Percentiles rank a stretch among this genome's conserved stretches.
phyloP scores from a whole-genome alignment of 2,329 filamentous ascomycete species.

The Colletotrichum eremochloae region DNA sequence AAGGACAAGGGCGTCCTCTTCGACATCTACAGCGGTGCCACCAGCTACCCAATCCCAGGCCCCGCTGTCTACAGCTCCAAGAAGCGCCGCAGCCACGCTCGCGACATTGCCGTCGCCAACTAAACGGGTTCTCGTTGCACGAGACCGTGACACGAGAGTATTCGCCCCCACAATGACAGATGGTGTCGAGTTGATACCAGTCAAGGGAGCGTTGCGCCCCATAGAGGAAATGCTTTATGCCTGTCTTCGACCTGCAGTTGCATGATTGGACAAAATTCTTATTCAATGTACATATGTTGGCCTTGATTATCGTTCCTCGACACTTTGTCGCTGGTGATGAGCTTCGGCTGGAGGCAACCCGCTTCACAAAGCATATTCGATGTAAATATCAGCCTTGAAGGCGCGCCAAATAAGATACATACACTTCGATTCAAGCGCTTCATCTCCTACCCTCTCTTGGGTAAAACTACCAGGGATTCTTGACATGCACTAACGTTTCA shows the following conservation, averaged over 20 bases:
- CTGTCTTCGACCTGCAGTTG: constrained; percentile 7
- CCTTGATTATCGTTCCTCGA: constrained; percentile 31
- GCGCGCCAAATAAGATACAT: constrained; percentile 13
- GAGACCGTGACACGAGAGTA: neutral
- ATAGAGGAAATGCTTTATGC: constrained; percentile 10
- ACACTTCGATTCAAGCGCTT: neutral
- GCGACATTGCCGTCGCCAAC: constrained; percentile 24
- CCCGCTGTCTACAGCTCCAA: constrained; percentile 44
- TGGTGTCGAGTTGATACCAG: constrained; percentile 14
- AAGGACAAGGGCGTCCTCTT: constrained; percentile 53
- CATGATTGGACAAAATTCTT: constrained; percentile 9
- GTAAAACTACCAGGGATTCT: neutral
- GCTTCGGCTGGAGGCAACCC: constrained; percentile 36
- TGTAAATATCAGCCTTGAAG: constrained; percentile 22
- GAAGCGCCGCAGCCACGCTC: constrained; percentile 37
- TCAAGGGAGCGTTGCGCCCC: constrained; percentile 6
- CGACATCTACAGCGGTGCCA: constrained; percentile 50
- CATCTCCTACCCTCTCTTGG: neutral
- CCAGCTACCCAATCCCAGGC: constrained; percentile 51
- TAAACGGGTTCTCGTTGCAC: constrained; percentile 7
- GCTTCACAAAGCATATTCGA: constrained; percentile 31
- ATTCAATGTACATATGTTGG: constrained; percentile 35
- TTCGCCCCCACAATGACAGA: constrained; percentile 16
- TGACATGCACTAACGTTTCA: neutral
- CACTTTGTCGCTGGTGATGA: constrained; percentile 17